Conservation (phyloP, 495 filamentous ascomycete species). For the Hypoxylon rickii region DNA sequence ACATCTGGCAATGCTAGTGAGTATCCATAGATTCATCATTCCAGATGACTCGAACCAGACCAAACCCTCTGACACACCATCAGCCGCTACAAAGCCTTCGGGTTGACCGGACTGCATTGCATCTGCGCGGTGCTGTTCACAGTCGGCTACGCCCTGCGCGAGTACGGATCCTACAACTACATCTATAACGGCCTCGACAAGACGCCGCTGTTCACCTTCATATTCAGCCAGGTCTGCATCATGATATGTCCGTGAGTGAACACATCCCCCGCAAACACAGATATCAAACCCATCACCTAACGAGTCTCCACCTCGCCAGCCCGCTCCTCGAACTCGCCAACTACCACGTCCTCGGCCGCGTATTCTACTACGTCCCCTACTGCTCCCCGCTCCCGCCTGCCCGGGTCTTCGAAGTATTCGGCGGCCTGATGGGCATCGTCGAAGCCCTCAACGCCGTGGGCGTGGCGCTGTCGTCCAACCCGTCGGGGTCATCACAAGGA, state of each 20-base stretch:
- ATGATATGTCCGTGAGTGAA: constrained; percentile 41
- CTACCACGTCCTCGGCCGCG: constrained; percentile 45
- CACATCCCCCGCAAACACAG: background rate
- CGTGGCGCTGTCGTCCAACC: constrained; percentile 38
- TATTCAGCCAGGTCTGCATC: constrained; percentile 41
- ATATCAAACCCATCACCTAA: background rate
- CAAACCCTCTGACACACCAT: constrained; percentile 4
- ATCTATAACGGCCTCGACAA: constrained; percentile 29
- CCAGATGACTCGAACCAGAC: background rate
- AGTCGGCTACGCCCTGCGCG: constrained; percentile 38
- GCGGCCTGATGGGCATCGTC: constrained; percentile 36
- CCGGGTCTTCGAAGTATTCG: constrained; percentile 39
- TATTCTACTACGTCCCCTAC: constrained; percentile 44
- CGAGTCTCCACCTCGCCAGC: constrained; percentile 3
- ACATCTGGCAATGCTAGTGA: constrained; percentile 42
- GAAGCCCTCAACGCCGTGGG: constrained; percentile 42
- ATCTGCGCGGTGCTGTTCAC: constrained; percentile 36
- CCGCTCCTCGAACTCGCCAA: constrained; percentile 47
- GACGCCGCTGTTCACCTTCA: constrained; percentile 23
- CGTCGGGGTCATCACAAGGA: constrained; percentile 8
- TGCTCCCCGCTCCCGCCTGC: constrained; percentile 34
- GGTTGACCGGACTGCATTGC: constrained; percentile 34
- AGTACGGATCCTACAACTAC: constrained; percentile 42
- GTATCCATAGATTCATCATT: constrained; percentile 4
- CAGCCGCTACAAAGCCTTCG: constrained; percentile 39